Percentiles rank a stretch among this genome's conserved stretches.
Conservation (phyloP, 1,139 yeast genomes). For the Nakaseomyces kungkrabaensis region DNA sequence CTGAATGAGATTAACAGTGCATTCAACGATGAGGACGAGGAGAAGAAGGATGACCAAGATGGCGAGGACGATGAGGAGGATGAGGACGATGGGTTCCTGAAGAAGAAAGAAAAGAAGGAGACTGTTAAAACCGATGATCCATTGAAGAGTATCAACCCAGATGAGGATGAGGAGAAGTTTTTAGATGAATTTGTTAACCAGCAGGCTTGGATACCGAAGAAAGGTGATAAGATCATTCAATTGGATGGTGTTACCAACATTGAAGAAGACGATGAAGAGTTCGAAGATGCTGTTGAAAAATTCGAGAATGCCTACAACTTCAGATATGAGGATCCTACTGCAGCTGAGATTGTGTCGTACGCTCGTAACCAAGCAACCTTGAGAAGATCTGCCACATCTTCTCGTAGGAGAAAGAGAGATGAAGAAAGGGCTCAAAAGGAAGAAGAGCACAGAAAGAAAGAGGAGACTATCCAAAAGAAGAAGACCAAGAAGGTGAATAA, state of each 20-base stretch:
- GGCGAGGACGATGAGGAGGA: constrained; percentile 37
- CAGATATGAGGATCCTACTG: constrained; percentile 84
- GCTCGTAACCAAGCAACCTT: constrained; percentile 92
- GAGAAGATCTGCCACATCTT: constrained; percentile 65
- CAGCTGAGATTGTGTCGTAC: constrained; percentile 89
- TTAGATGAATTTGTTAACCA: constrained; percentile 59
- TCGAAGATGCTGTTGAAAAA: constrained; percentile 83
- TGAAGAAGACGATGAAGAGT: constrained; percentile 57
- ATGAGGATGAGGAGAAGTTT: constrained; percentile 52
- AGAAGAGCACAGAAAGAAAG: constrained; percentile 45
- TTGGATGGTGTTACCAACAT: constrained; percentile 40
- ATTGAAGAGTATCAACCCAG: constrained; percentile 55
- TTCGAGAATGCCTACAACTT: constrained; percentile 91
- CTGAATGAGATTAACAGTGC: constrained; percentile 67
- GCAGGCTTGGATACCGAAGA: constrained; percentile 82
- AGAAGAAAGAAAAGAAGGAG: constrained; percentile 1
- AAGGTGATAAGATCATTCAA: constrained; percentile 43
- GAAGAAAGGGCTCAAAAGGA: constrained; percentile 47
- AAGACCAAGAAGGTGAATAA: constrained; percentile 68
- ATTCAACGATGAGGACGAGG: constrained; percentile 29
- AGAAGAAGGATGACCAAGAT: constrained; percentile 29
- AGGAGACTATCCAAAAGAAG: constrained; percentile 58
- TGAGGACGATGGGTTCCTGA: constrained; percentile 33
- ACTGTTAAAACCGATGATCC: constrained; percentile 14
- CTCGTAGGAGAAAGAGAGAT: constrained; percentile 78